A percentile compares a stretch with the other conserved stretches of the same genome.
Evolutionary conservation across 106 monocot genomes (phyloP).

Genomic region (Phalaenopsis aphrodite): DNA sequence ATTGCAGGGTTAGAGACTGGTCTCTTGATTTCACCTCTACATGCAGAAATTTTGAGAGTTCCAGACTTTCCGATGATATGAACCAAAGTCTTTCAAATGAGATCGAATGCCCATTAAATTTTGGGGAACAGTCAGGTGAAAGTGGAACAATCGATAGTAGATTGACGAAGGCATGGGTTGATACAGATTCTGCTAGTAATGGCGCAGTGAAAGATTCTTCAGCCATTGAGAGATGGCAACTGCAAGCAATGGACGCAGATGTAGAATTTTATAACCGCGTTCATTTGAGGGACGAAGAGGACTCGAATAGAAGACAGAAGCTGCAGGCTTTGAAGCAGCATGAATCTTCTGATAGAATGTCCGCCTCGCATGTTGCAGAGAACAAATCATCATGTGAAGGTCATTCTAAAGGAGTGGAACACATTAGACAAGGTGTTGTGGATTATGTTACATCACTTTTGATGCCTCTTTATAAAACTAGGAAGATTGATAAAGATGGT

Average conservation of each 20-base stretch:
- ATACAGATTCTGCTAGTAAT: constrained; percentile 60
- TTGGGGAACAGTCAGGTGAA: constrained; percentile 64
- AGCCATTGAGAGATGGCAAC: constrained; percentile 97
- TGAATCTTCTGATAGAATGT: constrained; percentile 30
- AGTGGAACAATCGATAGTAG: constrained; percentile 52
- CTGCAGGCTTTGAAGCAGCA: constrained; percentile 13
- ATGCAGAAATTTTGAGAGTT: constrained; percentile 34
- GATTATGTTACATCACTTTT: constrained; percentile 83
- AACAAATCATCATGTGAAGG: constrained; percentile 47
- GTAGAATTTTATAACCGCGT: constrained; percentile 50
- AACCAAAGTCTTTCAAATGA: constrained; percentile 46
- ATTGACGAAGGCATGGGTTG: constrained; percentile 89
- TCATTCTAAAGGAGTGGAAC: constrained; percentile 50
- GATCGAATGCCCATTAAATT: constrained; percentile 26
- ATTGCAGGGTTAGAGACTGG: constrained; percentile 72
- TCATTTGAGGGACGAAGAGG: constrained; percentile 49
- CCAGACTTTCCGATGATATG: constrained; percentile 47
- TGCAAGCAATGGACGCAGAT: constrained; percentile 89
- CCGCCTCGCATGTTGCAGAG: constrained; percentile 48
- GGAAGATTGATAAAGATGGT: constrained; percentile 82
- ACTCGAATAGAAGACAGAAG: constrained; percentile 31
- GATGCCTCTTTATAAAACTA: constrained; percentile 90
- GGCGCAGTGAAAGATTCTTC: constrained; percentile 83
- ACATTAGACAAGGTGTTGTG: constrained; percentile 80
- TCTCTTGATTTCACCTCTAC: constrained; percentile 61